Percentiles rank a stretch among this genome's conserved stretches.
phyloP scores from a whole-genome alignment of 108 stramenopile species.

The Phaeodactylum tricornutum region DNA sequence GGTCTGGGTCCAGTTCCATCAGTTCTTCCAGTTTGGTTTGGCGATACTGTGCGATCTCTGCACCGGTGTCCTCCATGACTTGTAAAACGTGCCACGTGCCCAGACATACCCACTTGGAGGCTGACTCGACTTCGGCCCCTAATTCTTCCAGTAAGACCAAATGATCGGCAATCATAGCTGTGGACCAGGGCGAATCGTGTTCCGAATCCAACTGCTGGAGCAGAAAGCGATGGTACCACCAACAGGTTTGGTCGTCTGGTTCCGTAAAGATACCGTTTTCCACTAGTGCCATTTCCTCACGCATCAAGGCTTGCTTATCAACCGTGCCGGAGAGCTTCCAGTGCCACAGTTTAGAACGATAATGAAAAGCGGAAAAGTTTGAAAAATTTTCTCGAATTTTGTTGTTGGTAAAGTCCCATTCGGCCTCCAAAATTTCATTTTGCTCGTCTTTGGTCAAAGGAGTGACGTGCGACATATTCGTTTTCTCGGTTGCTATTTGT shows the following conservation, averaged over 20 bases:
- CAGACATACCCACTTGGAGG: too few relatives aligned
- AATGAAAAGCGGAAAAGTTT: constrained; percentile 97
- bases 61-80: too few relatives aligned
- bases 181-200: too few relatives aligned
- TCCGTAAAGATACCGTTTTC: constrained; percentile 92
- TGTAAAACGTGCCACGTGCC: too few relatives aligned
- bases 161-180: too few relatives aligned
- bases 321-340: constrained; percentile 6
- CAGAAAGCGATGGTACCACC: constrained; percentile 4
- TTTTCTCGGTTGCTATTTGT: constrained; percentile 38
- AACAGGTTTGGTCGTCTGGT: constrained; percentile 72
- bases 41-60: too few relatives aligned
- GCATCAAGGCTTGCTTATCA: constrained; percentile 4
- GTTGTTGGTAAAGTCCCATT: constrained; percentile 83
- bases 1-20: constrained; percentile 30
- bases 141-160: too few relatives aligned
- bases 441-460: constrained; percentile 12
- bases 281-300: constrained; percentile 48
- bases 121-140: too few relatives aligned
- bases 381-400: constrained; percentile 91
- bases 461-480: too few relatives aligned
- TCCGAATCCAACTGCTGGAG: too few relatives aligned
- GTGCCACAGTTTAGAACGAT: constrained; percentile 73
- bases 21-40: too few relatives aligned
- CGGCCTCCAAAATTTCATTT: constrained; percentile 30